Evolutionary conservation across 108 stramenopile species (phyloP), one percentile per base, ranked within the genome.

Genomic region (Fragilariopsis cylindrus): DNA sequence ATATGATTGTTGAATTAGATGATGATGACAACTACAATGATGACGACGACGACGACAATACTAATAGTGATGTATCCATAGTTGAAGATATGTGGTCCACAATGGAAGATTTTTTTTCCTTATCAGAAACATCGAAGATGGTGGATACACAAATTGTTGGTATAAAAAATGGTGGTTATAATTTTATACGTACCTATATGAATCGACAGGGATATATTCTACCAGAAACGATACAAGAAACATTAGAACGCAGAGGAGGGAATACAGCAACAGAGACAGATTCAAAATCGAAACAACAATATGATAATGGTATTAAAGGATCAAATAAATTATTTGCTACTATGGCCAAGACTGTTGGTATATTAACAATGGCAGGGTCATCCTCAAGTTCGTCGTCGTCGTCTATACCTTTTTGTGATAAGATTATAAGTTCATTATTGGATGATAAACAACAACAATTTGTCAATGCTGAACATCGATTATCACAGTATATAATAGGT

Each of bases 401-500:
- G 43, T 13, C 46, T 8, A 41, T 63, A 13, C 30, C 30, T 30
- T 30, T 30, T 30, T 30, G 30, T 30, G 2, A 45, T 67, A 16
- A 58, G 7, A 67, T 69, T 40, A 66, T 58, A 0, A 39, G 30
- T 39, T 49, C 57, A 9, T 5, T 76, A 57, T 16, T 69, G 39
- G 58, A 76, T 54, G 75, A 66, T 12, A 41, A 55, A 5, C 18
- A 40, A 42, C 52, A 67, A 5, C 43, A 21, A 3, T 76, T 76
- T 49, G 68, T 48, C 43, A 58, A 73, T 21, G 47, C 65, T 50
- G 56, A 73, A 16, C 77, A 78, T 66, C 77, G 77, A 5, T 44
- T 78, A 40, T 72, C 55, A 3, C 71, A 43, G 44, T 78, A 78
- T 49, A 46, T 71, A 18, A 7, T 52, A 16, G 58, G 19, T 21